phyloP scores from a whole-genome alignment of 2,329 filamentous ascomycete species.

The Bipolaris victoriae region DNA sequence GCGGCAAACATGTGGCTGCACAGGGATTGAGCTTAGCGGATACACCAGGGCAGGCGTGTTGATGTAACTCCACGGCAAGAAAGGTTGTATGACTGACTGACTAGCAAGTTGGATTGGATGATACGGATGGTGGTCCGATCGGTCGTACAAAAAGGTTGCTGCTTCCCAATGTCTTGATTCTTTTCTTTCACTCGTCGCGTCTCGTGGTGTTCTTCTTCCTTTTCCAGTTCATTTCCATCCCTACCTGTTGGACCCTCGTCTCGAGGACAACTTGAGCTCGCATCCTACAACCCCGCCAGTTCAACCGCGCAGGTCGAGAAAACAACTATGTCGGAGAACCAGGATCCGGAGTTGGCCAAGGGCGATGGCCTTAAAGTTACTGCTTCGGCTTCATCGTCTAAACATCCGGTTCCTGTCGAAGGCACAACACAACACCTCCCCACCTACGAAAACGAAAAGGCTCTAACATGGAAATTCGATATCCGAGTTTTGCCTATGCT shows the following conservation, averaged over 20 bases:
- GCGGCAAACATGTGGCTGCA: slow-evolving; percentile 4
- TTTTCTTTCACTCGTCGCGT: neutral
- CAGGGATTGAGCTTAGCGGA: slow-evolving; percentile 4
- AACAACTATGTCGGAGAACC: slow-evolving; percentile 29
- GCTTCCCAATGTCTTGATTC: neutral
- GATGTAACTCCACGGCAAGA: slow-evolving; percentile 27
- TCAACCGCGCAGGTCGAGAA: no score
- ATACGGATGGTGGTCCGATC: no score
- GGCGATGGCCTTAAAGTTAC: slow-evolving; percentile 34
- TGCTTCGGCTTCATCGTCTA: slow-evolving; percentile 35
- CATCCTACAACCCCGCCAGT: slow-evolving; percentile 1
- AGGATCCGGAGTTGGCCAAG: slow-evolving; percentile 41
- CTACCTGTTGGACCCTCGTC: neutral
- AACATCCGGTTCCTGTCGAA: slow-evolving; percentile 31
- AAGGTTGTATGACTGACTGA: slow-evolving; percentile 8
- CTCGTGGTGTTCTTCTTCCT: neutral
- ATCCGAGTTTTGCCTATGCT: slow-evolving; percentile 62
- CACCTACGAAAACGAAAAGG: slow-evolving; percentile 46
- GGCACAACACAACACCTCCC: slow-evolving; percentile 44
- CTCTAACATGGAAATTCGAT: slow-evolving; percentile 62
- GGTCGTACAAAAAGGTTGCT: slow-evolving; percentile 17
- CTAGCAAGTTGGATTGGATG: neutral
- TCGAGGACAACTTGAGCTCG: neutral
- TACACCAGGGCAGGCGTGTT: slow-evolving; percentile 3
- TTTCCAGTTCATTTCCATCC: neutral